Base-by-base conservation (phyloP, 2,329 filamentous ascomycete species). In the Colletotrichum sp. region DNA sequence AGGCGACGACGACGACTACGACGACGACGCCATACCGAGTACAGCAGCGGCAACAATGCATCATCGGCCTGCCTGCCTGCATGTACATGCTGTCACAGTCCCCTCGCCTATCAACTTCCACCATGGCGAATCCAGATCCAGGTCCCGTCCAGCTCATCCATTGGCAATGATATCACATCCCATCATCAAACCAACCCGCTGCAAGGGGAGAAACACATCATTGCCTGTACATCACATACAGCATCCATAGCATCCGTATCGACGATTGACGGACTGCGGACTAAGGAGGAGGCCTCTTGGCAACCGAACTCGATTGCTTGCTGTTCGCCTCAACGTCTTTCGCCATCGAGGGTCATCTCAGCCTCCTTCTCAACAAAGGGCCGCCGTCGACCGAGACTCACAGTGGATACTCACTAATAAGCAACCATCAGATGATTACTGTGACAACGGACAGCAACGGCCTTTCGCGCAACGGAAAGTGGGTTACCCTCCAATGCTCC, bases 121-220 rank as follows among this genome's bases (percentile, higher is more conserved):
- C n/a, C 34, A 61, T 32, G 28, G n/a, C 15, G 61, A 58, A 68
- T 18, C 36, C 64, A 38, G 13, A 26, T 12, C 18, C 32, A 18
- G 52, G 21, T n/a, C 24, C 58, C 58, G 28, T 58, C 58, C 58
- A 61, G 28, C 57, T 34, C 30, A 34, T 34, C 18, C 18, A 48
- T 48, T 43, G 32, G 26, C 8, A 21, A 75, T 75, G 70, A 76
- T 76, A 76, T 76, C 70, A 76, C 73, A 28, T 16, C 73, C n/a
- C 64, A 52, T 64, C 73, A 28, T 16, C 73, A 16, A 57, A 18
- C 24, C 63, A 66, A 67, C 21, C 32, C 38, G 32, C 69, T 58
- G 30, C 73, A 67, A 18, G 28, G 55, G 28, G 55, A 38, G 52
- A 30, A 32, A n/a, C 32, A 65, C 32, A 52, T 28, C 55, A 34